Conservation (phyloP, 2,329 filamentous ascomycete genomes). For the Fusarium liriodendri region DNA sequence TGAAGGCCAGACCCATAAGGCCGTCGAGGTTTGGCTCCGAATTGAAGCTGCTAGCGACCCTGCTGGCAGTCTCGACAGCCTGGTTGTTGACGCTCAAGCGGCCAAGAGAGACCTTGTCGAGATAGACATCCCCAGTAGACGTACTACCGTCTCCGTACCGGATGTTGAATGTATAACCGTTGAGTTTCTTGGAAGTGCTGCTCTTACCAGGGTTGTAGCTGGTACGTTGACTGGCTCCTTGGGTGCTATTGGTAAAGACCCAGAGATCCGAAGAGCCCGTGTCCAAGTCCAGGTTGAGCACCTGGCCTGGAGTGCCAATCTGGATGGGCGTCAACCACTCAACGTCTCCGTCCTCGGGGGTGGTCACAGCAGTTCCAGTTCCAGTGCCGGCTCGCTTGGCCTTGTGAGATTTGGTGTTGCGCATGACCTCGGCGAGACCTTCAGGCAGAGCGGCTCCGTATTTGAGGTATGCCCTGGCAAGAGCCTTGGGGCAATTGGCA, state of each 20-base stretch:
- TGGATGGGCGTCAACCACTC: constrained; percentile 55
- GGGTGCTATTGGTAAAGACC: constrained; percentile 60
- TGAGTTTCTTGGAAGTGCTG: constrained; percentile 51
- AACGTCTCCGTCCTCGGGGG: constrained; percentile 45
- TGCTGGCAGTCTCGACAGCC: constrained; percentile 56
- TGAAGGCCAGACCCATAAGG: constrained; percentile 58
- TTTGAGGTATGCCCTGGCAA: constrained; percentile 52
- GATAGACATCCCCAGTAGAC: constrained; percentile 56
- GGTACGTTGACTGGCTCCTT: constrained; percentile 52
- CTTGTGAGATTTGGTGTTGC: constrained; percentile 24
- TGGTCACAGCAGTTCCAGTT: constrained; percentile 25
- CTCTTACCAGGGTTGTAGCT: constrained; percentile 55
- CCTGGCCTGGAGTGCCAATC: constrained; percentile 58
- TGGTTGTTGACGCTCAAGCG: constrained; percentile 53
- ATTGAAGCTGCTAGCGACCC: constrained; percentile 54
- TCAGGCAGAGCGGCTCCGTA: constrained; percentile 49
- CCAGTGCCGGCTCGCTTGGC: constrained; percentile 44
- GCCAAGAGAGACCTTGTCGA: constrained; percentile 56
- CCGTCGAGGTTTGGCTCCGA: constrained; percentile 53
- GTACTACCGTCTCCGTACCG: constrained; percentile 57
- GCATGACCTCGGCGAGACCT: constrained; percentile 43
- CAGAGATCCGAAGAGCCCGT: constrained; percentile 61
- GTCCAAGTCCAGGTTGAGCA: constrained; percentile 57
- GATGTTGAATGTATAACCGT: constrained; percentile 54
- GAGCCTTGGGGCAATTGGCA: constrained; percentile 48